Conservation (phyloP, 208 protist genomes). For the Herpetomonas samuelpessoai region DNA sequence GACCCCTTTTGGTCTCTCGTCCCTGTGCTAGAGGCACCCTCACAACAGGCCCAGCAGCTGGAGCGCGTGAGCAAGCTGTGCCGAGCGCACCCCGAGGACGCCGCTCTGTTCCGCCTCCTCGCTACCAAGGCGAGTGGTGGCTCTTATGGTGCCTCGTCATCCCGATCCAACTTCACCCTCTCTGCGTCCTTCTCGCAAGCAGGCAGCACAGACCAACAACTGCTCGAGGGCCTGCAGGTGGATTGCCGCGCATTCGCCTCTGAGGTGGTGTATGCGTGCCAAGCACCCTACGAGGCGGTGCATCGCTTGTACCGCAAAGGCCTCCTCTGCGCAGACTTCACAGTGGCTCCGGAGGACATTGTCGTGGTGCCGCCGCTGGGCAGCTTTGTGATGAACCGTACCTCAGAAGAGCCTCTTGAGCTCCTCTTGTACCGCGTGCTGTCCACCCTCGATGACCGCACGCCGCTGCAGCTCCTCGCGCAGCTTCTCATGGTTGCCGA, state of each 20-base stretch:
- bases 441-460: conserved; percentile 94
- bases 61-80: conserved; percentile 15
- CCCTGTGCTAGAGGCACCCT: conserved; percentile 28
- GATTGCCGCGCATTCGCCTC: conserved; percentile 16
- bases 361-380: conserved; percentile 92
- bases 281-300: conserved; percentile 46
- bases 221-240: conserved; percentile 12
- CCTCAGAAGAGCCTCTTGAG: conserved; percentile 93
- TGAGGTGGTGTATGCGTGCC: conserved; percentile 46
- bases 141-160: neutral
- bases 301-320: conserved; percentile 78
- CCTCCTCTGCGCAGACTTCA: conserved; percentile 87
- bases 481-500: conserved; percentile 91
- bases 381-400: conserved; percentile 98
- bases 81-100: conserved; percentile 19
- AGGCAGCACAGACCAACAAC: conserved; percentile 12
- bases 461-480: conserved; percentile 86
- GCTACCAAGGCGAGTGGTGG: conserved; percentile 20
- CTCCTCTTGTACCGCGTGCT: conserved; percentile 96
- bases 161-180: conserved; percentile 7
- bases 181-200: conserved; percentile 1
- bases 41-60: conserved; percentile 12
- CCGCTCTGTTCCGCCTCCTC: conserved; percentile 48
- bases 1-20: conserved; percentile 58
- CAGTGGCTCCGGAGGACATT: conserved; percentile 83